Percentiles rank a stretch among this genome's conserved stretches.
phyloP scores from a whole-genome alignment of 2,329 filamentous ascomycete genomes.

The Colletotrichum lindemuthianum region DNA sequence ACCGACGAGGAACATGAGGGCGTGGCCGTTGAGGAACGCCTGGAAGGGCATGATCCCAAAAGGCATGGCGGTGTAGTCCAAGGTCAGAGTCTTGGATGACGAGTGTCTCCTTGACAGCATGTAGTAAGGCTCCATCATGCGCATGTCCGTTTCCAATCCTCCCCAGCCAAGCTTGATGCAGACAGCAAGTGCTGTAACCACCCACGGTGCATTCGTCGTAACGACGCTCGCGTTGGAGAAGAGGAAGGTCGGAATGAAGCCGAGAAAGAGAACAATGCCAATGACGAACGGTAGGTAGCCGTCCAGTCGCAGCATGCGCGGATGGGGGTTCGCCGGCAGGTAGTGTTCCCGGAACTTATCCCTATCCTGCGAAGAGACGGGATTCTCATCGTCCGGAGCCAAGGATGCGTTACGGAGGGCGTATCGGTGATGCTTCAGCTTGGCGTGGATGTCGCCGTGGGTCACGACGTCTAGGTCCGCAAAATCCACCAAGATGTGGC shows the following conservation, averaged over 20 bases:
- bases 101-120: conserved; percentile 74
- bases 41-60: conserved; percentile 72
- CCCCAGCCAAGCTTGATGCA: conserved; percentile 75
- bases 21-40: conserved; percentile 71
- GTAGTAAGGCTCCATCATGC: conserved; percentile 80
- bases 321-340: conserved; percentile 71
- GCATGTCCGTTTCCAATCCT: conserved; percentile 73
- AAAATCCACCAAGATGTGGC: conserved; percentile 79
- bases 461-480: conserved; percentile 75
- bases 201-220: conserved; percentile 71
- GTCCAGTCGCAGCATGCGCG: conserved; percentile 71
- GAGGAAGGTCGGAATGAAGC: conserved; percentile 69
- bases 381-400: conserved; percentile 68
- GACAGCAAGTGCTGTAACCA: conserved; percentile 73
- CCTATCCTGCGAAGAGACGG: conserved; percentile 50
- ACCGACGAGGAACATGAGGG: conserved; percentile 74
- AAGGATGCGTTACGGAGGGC: conserved; percentile 76
- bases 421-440: conserved; percentile 73
- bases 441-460: conserved; percentile 73
- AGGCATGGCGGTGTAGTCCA: conserved; percentile 79
- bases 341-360: conserved; percentile 61
- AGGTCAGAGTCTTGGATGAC: conserved; percentile 70
- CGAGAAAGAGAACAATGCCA: conserved; percentile 65
- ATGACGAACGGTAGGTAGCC: conserved; percentile 70
- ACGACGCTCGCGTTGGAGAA: conserved; percentile 66